Conservation (phyloP, 2,329 filamentous ascomycete genomes). For the Aureobasidium sp. region DNA sequence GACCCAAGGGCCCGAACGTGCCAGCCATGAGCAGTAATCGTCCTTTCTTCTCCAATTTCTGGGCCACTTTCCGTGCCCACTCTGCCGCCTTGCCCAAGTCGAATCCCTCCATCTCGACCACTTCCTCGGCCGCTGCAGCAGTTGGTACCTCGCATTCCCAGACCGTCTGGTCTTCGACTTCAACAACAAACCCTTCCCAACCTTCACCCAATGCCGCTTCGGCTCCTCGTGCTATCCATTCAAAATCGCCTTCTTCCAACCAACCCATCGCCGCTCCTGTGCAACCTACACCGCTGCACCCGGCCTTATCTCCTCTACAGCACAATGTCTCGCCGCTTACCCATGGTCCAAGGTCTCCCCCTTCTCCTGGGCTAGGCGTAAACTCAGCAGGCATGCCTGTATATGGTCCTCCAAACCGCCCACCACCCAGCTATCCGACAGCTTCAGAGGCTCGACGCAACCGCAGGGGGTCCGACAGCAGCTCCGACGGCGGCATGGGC, state of each 20-base stretch:
- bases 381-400: constrained; percentile 19
- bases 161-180: constrained; percentile 20
- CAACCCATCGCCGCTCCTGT: constrained; percentile 11
- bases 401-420: constrained; percentile 28
- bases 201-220: constrained; percentile 28
- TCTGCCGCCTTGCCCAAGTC: constrained; percentile 49
- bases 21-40: constrained; percentile 53
- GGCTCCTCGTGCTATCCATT: constrained; percentile 39
- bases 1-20: neutral
- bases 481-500: constrained; percentile 58
- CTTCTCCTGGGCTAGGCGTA: constrained; percentile 15
- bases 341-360: constrained; percentile 28
- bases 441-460: constrained; percentile 23
- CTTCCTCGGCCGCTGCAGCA: constrained; percentile 31
- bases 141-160: constrained; percentile 14
- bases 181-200: constrained; percentile 15
- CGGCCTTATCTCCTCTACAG: constrained; percentile 29
- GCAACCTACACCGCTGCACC: constrained; percentile 32
- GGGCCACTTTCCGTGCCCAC: constrained; percentile 58
- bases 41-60: constrained; percentile 58
- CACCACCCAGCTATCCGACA: constrained; percentile 25
- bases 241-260: constrained; percentile 30
- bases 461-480: constrained; percentile 64
- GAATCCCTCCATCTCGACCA: constrained; percentile 33
- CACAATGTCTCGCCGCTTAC: constrained; percentile 30